These are phyloP conservation scores for Monascus ruber DNA, from an alignment of 2,329 filamentous ascomycete species.

Conservation along the genomic window DNA sequence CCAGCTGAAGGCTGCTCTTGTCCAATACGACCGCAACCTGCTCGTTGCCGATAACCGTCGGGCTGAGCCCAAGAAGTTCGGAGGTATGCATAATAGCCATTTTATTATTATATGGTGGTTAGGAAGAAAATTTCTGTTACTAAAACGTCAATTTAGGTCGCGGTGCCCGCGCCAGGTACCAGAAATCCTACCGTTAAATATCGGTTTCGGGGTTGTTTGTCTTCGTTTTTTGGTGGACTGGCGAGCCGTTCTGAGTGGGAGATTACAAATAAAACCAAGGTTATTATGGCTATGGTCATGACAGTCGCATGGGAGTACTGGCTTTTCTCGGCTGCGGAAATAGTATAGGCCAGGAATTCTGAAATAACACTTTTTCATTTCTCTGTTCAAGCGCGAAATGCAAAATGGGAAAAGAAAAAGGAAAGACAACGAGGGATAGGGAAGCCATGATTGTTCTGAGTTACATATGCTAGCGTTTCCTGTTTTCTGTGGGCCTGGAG, in stretches of 20 bases:
- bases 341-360: constrained; percentile 20
- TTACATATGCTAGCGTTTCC: too few species aligned
- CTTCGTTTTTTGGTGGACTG: constrained; percentile 1
- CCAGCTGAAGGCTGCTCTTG: constrained; percentile 92
- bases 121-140: too few species aligned
- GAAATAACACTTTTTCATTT: constrained; percentile 19
- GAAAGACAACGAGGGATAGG: too few species aligned
- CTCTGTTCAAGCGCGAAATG: constrained; percentile 3
- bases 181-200: constrained; percentile 97
- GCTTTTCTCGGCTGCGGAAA: constrained; percentile 14
- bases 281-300: constrained; percentile 10
- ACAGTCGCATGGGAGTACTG: constrained; percentile 14
- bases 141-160: constrained; percentile 33
- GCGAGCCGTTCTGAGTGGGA: constrained; percentile 2
- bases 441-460: too few species aligned
- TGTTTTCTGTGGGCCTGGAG: not conserved
- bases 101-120: too few species aligned
- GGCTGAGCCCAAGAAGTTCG: constrained; percentile 95
- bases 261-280: constrained; percentile 7
- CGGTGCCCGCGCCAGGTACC: constrained; percentile 91
- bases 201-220: constrained; percentile 3
- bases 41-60: constrained; percentile 98
- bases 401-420: too few species aligned
- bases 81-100: constrained; percentile 20
- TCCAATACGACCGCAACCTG: constrained; percentile 91